Conservation (phyloP, 345 rosid species). For the Euphorbia lathyris region DNA sequence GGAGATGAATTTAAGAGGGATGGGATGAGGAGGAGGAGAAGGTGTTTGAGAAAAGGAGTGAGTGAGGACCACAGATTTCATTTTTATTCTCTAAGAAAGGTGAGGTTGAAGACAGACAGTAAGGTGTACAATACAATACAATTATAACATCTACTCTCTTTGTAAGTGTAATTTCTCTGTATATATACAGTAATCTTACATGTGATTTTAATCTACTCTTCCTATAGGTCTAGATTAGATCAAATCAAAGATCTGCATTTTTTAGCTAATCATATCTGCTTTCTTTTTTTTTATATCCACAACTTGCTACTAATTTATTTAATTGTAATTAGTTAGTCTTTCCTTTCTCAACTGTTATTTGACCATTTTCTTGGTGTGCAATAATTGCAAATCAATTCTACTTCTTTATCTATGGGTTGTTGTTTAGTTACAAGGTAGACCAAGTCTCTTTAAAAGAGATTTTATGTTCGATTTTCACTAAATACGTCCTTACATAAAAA, state of each 20-base stretch:
- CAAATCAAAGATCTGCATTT: too few species aligned
- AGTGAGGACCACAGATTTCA: constrained; percentile 40
- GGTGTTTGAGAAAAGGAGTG: constrained; percentile 8
- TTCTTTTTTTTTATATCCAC: not conserved
- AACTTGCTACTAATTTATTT: not conserved
- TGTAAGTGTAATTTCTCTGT: too few species aligned
- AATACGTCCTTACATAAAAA: too few species aligned
- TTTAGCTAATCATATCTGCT: not conserved
- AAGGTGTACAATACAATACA: not conserved
- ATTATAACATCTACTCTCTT: not conserved
- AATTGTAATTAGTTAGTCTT: too few species aligned
- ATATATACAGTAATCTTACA: not conserved
- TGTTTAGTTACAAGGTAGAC: too few species aligned
- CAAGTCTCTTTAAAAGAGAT: too few species aligned
- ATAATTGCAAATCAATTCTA: too few species aligned
- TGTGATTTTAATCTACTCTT: not conserved
- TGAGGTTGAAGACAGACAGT: not conserved
- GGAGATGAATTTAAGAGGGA: not conserved
- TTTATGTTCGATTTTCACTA: too few species aligned
- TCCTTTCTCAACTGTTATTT: too few species aligned
- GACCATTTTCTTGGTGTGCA: too few species aligned
- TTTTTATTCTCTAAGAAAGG: constrained; percentile 15
- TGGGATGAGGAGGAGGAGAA: not conserved
- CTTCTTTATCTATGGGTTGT: too few species aligned
- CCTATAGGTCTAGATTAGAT: not conserved